phyloP scores from a whole-genome alignment of 192 early-diverging fungal genomes.

The Backusella sp. region DNA sequence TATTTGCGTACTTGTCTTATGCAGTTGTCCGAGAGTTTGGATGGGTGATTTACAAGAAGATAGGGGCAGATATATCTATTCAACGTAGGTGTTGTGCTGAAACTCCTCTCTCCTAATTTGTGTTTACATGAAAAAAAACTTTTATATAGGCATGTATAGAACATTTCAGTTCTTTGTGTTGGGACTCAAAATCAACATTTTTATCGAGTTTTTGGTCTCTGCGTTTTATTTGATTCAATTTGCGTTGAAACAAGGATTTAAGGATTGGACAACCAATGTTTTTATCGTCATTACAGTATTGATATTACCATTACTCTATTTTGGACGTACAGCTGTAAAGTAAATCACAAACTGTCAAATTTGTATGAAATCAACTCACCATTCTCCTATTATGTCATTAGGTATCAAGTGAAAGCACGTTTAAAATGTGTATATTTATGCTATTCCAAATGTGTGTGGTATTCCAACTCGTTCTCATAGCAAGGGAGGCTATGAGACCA shows the following conservation, averaged over 20 bases:
- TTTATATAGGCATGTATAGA: conserved; percentile 34
- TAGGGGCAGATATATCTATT: conserved; percentile 58
- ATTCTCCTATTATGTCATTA: not conserved
- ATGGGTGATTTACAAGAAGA: conserved; percentile 67
- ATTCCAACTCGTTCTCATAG: conserved; percentile 32
- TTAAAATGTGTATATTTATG: conserved; percentile 31
- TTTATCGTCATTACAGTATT: conserved; percentile 26
- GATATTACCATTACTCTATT: conserved; percentile 34
- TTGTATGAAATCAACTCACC: not conserved
- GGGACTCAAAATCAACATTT: conserved; percentile 39
- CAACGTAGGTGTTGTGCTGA: conserved; percentile 36
- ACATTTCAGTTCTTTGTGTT: conserved; percentile 37
- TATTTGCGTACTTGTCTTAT: conserved; percentile 29
- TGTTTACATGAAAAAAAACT: not conserved
- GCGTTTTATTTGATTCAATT: conserved; percentile 34
- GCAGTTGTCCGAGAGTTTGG: conserved; percentile 30
- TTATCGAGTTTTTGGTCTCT: conserved; percentile 40
- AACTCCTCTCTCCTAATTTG: not conserved
- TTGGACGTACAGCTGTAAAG: conserved; percentile 34
- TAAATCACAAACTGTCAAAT: not conserved
- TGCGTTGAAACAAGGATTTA: conserved; percentile 11
- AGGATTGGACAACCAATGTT: conserved; percentile 20
- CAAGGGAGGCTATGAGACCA: conserved; percentile 7
- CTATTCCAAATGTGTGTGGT: conserved; percentile 34
- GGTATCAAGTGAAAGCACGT: conserved; percentile 21